Percentiles rank a stretch among this genome's conserved stretches.
phyloP scores from a whole-genome alignment of 305 asterid genomes.

The Coffea humblotiana region DNA sequence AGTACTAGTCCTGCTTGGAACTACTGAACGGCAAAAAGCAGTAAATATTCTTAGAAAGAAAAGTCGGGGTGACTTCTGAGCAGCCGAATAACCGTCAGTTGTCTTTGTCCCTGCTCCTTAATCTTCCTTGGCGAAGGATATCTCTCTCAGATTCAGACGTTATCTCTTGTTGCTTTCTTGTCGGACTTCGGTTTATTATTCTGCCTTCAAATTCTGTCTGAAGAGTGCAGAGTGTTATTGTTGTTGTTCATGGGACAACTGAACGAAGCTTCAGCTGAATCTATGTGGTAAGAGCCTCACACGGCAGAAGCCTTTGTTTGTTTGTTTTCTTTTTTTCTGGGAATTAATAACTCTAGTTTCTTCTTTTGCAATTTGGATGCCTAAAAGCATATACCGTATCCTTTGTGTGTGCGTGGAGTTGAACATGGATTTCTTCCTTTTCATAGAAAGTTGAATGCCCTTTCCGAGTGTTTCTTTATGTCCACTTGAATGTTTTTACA shows the following conservation, averaged over 20 bases:
- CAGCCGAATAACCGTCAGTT: constrained; percentile 8
- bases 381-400: neutral
- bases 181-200: constrained; percentile 3
- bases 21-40: neutral
- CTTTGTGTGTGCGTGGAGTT: neutral
- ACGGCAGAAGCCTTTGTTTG: neutral
- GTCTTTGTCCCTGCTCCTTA: neutral
- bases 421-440: neutral
- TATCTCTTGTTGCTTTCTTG: constrained; percentile 2
- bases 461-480: neutral
- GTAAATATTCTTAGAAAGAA: neutral
- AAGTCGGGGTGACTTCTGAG: neutral
- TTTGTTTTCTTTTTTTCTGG: too few species aligned
- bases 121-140: neutral
- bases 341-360: neutral
- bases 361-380: neutral
- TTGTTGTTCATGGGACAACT: constrained; percentile 5
- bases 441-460: neutral
- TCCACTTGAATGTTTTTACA: neutral
- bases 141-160: neutral
- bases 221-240: neutral
- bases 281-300: constrained; percentile 5
- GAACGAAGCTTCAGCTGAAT: neutral
- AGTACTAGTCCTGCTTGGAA: neutral
- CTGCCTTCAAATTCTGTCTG: neutral